Evolutionary conservation across 257 asterid species (phyloP), one percentile per base, ranked within the genome.

Genomic region (Oldenlandia corymbosa): DNA sequence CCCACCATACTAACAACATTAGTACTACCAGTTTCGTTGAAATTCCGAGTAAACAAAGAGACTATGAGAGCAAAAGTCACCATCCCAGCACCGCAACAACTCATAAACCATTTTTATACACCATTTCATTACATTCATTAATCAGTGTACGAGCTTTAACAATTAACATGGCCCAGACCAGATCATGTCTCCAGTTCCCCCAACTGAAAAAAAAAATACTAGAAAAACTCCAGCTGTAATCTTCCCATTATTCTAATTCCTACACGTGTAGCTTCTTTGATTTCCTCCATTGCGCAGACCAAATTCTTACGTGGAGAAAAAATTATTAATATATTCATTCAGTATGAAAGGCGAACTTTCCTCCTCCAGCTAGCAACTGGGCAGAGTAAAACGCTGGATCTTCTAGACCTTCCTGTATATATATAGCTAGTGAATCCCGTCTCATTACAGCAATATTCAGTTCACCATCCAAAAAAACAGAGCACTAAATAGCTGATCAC

Each of bases 281-380:
- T 78, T 72, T 73, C 79, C 57, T 74, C 79, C 75, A 32, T 26
- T 70, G 51, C 49, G 42, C 78, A 63, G 83, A 74, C 86, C 78
- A 18, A 65, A 24, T 51, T 47, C 64, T 43, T 57, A 17, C n/a
- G n/a, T n/a, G n/a, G n/a, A 61, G 39, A 56, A 64, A 43, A 42
- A 64, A 66, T 36, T 49, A 50, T 32, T 23, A 7, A 64, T 43
- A 36, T 9, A 4, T 24, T 56, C 31, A 66, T 50, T 14, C 24
- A n/a, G 28, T 13, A 65, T 65, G 47, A 52, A n/a, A n/a, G 18
- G n/a, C 74, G 72, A 73, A 73, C 68, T 71, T 78, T 74, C 77
- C 66, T n/a, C n/a, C n/a, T n/a, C n/a, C n/a, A n/a, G n/a, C n/a
- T n/a, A n/a, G n/a, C n/a, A n/a, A n/a, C n/a, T n/a, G n/a, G n/a